Conservation (phyloP, 192 early-diverging fungal species). For the Rhizophlyctis rosea region DNA sequence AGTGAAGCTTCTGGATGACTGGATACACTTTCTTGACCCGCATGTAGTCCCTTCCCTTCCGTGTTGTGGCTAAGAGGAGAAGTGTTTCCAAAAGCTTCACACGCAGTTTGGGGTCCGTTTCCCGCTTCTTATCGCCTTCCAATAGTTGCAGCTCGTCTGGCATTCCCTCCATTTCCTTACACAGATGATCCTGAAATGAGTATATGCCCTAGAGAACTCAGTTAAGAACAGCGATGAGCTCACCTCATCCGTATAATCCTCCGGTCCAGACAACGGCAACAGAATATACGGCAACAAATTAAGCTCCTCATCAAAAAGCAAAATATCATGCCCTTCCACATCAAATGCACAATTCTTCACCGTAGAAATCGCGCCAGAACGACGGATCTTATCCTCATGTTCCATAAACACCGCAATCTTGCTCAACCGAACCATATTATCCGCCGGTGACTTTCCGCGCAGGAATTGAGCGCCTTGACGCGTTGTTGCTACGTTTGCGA, state of each 20-base stretch:
- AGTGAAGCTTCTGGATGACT: conserved; percentile 80
- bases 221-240: conserved; percentile 12
- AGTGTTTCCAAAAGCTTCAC: conserved; percentile 76
- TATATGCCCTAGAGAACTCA: conserved; percentile 5
- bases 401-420: conserved; percentile 86
- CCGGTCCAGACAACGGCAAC: conserved; percentile 85
- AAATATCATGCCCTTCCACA: conserved; percentile 51
- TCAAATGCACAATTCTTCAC: conserved; percentile 90
- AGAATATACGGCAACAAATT: conserved; percentile 86
- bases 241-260: conserved; percentile 87
- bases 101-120: conserved; percentile 71
- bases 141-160: conserved; percentile 90
- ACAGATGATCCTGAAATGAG: conserved; percentile 7
- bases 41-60: conserved; percentile 73
- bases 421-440: conserved; percentile 68
- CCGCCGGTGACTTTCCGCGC: conserved; percentile 52
- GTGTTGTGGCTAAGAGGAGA: conserved; percentile 72
- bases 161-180: conserved; percentile 83
- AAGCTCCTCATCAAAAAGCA: conserved; percentile 67
- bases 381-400: conserved; percentile 77
- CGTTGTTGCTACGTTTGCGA: conserved; percentile 75
- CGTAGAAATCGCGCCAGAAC: conserved; percentile 80
- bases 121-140: conserved; percentile 78
- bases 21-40: conserved; percentile 80
- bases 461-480: conserved; percentile 64